A percentile compares a stretch with the other conserved stretches of the same genome.
These are phyloP conservation scores for Alternaria triticimaculans DNA, from an alignment of 2,329 filamentous ascomycete species.

Conservation along the genomic window DNA sequence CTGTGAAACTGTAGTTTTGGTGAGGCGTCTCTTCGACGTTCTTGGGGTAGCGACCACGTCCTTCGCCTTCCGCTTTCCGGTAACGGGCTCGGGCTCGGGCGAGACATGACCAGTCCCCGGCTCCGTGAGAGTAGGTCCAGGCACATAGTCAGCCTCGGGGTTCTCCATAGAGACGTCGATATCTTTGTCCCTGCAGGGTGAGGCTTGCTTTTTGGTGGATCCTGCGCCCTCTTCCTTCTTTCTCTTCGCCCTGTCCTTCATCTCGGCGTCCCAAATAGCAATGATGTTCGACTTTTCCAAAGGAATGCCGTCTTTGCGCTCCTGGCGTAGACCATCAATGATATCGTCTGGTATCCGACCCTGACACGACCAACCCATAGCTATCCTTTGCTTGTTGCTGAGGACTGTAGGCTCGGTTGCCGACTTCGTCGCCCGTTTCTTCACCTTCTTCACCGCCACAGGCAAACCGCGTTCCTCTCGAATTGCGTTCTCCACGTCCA, in stretches of 20 bases:
- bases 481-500: slow-evolving; percentile 31
- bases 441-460: slow-evolving; percentile 18
- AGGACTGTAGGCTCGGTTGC: slow-evolving; percentile 28
- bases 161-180: neutral
- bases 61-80: slow-evolving; percentile 13
- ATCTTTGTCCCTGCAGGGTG: neutral
- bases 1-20: neutral
- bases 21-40: slow-evolving; percentile 12
- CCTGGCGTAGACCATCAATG: slow-evolving; percentile 32
- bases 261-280: slow-evolving; percentile 11
- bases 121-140: neutral
- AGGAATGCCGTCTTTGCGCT: slow-evolving; percentile 25
- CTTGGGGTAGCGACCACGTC: neutral
- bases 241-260: slow-evolving; percentile 4
- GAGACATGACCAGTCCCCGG: neutral
- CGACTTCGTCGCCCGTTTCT: slow-evolving; percentile 20
- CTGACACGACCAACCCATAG: slow-evolving; percentile 30
- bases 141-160: neutral
- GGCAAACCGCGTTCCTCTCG: slow-evolving; percentile 31
- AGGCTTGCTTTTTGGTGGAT: neutral
- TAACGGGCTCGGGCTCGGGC: neutral
- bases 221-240: slow-evolving; percentile 1
- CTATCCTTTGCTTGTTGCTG: slow-evolving; percentile 33
- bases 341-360: slow-evolving; percentile 34
- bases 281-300: slow-evolving; percentile 27